Conservation (phyloP, 2,329 filamentous ascomycete genomes). For the Orbilia brochopaga region DNA sequence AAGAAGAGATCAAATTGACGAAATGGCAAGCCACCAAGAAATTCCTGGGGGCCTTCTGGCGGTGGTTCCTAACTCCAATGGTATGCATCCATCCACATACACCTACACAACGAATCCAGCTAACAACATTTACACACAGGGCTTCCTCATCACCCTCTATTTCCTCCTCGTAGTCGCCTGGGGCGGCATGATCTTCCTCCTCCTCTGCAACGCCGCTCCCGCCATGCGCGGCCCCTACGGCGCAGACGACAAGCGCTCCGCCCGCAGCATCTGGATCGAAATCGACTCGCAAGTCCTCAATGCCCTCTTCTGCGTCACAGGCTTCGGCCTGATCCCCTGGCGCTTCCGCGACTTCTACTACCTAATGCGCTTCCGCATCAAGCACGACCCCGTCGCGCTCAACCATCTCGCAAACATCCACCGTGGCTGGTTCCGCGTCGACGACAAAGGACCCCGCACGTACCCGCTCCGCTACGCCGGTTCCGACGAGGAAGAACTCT, state of each 20-base stretch:
- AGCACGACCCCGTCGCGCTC: constrained; percentile 62
- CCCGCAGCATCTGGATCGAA: constrained; percentile 84
- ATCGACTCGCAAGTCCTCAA: constrained; percentile 83
- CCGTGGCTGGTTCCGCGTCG: constrained; percentile 75
- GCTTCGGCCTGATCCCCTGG: constrained; percentile 84
- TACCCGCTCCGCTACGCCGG: constrained; percentile 57
- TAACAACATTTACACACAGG: constrained; percentile 57
- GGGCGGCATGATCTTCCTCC: constrained; percentile 88
- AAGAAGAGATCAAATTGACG: constrained; percentile 62
- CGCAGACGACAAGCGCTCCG: constrained; percentile 75
- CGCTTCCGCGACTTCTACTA: constrained; percentile 80
- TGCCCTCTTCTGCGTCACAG: constrained; percentile 83
- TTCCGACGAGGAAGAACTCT: constrained; percentile 59
- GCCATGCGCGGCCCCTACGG: constrained; percentile 63
- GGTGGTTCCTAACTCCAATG: constrained; percentile 74
- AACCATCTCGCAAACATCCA: constrained; percentile 76
- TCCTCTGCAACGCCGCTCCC: constrained; percentile 74
- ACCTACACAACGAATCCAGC: background rate
- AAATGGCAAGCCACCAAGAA: constrained; percentile 67
- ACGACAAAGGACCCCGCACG: constrained; percentile 64
- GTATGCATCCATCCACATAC: constrained; percentile 17
- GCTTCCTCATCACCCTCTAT: constrained; percentile 79
- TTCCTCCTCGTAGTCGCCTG: constrained; percentile 81
- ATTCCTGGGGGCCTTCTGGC: constrained; percentile 69
- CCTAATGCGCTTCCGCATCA: constrained; percentile 69